Base-by-base conservation (phyloP, 148 eudicot species). In the Dianthus caryophyllus region DNA sequence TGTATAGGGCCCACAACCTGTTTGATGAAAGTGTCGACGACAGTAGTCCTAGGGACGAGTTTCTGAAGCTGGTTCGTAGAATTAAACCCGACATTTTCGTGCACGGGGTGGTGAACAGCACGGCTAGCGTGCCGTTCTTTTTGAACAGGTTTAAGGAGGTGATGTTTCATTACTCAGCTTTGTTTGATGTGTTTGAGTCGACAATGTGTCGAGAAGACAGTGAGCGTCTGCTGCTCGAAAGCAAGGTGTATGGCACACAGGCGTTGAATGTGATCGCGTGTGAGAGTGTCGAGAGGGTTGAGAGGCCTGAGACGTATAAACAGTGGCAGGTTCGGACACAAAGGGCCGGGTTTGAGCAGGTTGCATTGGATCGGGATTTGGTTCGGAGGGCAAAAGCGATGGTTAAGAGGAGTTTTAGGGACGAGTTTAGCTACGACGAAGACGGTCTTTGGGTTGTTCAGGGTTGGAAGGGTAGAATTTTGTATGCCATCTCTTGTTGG, bases 401-500 rank as follows among this genome's bases (percentile, higher is more conserved):
- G 78, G 83, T 83, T 22, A 83, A 36, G 74, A 80, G 75, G 51
- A 30, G 75, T 55, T 49, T 85, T 71, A 62, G 85, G 66, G 64
- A 79, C 68, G 80, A 75, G 70, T 79, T 85, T 77, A 58, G 77
- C 61, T 71, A 75, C 79, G 85, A 83, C 64, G 84, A 67, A 76
- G 87, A 83, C 50, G 73, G 76, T 9, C 55, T 52, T 38, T 85
- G 87, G 90, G 81, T 85, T 59, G 76, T 85, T 73, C 85, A 78
- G 50, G 90, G 90, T 0, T 85, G 90, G 90, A 83, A 85, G 71
- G 90, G 90, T 1, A 80, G 84, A 61, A 76, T 75, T 52, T 49
- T 84, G 53, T 74, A 60, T 70, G 85, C 83, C 6, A 60, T 79
- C 46, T 84, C 88, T 38, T 79, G 81, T 38, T 84, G 88, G 88